Evolutionary conservation across 345 rosid species (phyloP).

Genomic region (Hibiscus syriacus): DNA sequence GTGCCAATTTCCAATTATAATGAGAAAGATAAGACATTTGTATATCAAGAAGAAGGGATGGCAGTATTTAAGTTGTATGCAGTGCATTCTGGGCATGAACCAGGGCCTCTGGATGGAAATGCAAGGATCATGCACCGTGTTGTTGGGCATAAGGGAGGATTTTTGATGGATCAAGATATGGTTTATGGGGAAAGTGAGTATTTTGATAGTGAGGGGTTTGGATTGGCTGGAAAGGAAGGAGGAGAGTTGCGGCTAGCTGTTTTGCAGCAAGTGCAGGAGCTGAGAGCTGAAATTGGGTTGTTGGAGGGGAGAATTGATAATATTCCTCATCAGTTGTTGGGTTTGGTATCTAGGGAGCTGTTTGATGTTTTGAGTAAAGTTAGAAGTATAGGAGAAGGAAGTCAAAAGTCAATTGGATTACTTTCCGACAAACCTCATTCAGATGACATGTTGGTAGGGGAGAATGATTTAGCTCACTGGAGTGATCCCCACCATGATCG

Average conservation of each 20-base stretch:
- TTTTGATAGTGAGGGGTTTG: constrained; percentile 56
- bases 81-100: constrained; percentile 98
- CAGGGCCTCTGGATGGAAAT: constrained; percentile 91
- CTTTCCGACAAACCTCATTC: constrained; percentile 50
- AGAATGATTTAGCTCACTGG: constrained; percentile 84
- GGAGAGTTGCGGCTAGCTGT: constrained; percentile 57
- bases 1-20: constrained; percentile 90
- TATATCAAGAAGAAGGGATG: constrained; percentile 90
- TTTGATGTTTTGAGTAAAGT: constrained; percentile 62
- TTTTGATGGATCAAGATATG: constrained; percentile 67
- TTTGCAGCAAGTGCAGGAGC: constrained; percentile 77
- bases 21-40: constrained; percentile 92
- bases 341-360: constrained; percentile 70
- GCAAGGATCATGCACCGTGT: constrained; percentile 97
- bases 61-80: constrained; percentile 92
- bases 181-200: constrained; percentile 88
- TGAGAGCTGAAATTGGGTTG: constrained; percentile 56
- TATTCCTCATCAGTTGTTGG: constrained; percentile 48
- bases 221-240: constrained; percentile 61
- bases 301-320: constrained; percentile 69
- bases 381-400: constrained; percentile 65
- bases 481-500: constrained; percentile 57
- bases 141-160: constrained; percentile 79
- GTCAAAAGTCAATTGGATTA: constrained; percentile 48
- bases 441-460: constrained; percentile 69